Percentiles rank a stretch among this genome's conserved stretches.
phyloP scores from a whole-genome alignment of 305 asterid genomes.

The Rubia occidens region DNA sequence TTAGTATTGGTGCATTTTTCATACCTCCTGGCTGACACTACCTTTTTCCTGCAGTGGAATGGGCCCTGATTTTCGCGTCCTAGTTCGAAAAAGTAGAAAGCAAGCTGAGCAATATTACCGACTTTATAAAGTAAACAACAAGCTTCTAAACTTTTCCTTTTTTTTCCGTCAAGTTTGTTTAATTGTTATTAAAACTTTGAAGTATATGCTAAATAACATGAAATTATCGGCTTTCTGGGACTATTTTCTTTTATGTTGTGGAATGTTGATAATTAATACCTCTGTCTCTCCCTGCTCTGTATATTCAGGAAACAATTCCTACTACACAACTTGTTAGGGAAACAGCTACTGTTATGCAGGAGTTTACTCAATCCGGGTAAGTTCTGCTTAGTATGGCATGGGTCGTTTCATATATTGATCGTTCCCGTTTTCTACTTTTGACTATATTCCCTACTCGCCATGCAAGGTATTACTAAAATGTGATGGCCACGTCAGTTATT shows the following conservation, averaged over 20 bases:
- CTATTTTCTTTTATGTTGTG: background rate
- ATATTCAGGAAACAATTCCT: slow-evolving; percentile 73
- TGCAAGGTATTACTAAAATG: too few species aligned
- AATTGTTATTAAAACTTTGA: background rate
- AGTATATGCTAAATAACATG: background rate
- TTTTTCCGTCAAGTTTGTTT: background rate
- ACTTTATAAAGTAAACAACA: slow-evolving; percentile 57
- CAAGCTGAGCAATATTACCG: slow-evolving; percentile 88
- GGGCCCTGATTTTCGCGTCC: slow-evolving; percentile 98
- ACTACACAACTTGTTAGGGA: slow-evolving; percentile 96
- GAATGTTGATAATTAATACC: background rate
- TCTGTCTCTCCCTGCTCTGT: slow-evolving; percentile 6
- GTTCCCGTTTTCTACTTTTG: too few species aligned
- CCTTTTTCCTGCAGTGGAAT: slow-evolving; percentile 63
- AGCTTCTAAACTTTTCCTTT: background rate
- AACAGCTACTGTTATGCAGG: slow-evolving; percentile 97
- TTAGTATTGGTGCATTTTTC: background rate
- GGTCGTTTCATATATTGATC: too few species aligned
- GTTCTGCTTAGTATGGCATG: background rate
- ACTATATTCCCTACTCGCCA: too few species aligned
- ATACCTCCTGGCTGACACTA: slow-evolving; percentile 2
- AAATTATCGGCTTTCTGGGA: background rate
- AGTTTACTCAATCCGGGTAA: slow-evolving; percentile 98
- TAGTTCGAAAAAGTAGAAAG: slow-evolving; percentile 93
- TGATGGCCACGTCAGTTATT: too few species aligned